phyloP scores from a whole-genome alignment of 2,329 filamentous ascomycete species.

The Pseudocercospora vitis region DNA sequence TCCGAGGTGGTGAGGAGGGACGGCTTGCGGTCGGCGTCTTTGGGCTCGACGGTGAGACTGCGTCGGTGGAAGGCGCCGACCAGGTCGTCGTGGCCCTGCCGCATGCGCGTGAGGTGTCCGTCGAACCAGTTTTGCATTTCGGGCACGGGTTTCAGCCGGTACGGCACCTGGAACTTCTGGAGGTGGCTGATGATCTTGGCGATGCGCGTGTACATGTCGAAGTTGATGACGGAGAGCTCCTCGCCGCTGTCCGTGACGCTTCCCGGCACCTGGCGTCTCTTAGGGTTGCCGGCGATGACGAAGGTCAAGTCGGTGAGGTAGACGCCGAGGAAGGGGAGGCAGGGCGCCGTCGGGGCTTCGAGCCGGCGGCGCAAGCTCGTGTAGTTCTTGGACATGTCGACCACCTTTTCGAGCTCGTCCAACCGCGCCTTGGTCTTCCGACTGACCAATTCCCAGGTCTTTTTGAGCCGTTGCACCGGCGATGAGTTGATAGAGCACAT shows the following conservation, averaged over 20 bases:
- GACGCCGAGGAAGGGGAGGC: conserved; percentile 91
- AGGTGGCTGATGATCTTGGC: conserved; percentile 94
- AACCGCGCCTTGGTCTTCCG: conserved; percentile 78
- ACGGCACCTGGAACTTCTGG: conserved; percentile 93
- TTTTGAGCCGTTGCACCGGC: conserved; percentile 81
- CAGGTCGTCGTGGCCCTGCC: conserved; percentile 61
- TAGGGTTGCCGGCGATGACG: conserved; percentile 88
- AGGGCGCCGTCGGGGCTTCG: conserved; percentile 77
- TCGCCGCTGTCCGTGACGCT: conserved; percentile 58
- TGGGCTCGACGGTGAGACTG: conserved; percentile 77
- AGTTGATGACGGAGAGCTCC: conserved; percentile 84
- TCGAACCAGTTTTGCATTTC: conserved; percentile 95
- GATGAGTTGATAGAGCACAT: conserved; percentile 92
- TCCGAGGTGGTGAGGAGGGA: conserved; percentile 3
- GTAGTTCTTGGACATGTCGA: conserved; percentile 90
- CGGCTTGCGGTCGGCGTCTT: conserved; percentile 18
- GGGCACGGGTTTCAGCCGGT: conserved; percentile 75
- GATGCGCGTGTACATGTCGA: conserved; percentile 93
- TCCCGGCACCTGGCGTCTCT: conserved; percentile 72
- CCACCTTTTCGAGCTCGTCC: conserved; percentile 75
- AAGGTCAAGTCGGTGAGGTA: conserved; percentile 96
- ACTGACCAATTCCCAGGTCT: conserved; percentile 88
- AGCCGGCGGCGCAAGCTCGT: conserved; percentile 79
- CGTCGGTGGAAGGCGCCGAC: conserved; percentile 75
- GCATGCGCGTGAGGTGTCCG: conserved; percentile 74